A percentile compares a stretch with the other conserved stretches of the same genome.
Conservation (phyloP, 805 yeast genomes). For the Candida hungchunana region DNA sequence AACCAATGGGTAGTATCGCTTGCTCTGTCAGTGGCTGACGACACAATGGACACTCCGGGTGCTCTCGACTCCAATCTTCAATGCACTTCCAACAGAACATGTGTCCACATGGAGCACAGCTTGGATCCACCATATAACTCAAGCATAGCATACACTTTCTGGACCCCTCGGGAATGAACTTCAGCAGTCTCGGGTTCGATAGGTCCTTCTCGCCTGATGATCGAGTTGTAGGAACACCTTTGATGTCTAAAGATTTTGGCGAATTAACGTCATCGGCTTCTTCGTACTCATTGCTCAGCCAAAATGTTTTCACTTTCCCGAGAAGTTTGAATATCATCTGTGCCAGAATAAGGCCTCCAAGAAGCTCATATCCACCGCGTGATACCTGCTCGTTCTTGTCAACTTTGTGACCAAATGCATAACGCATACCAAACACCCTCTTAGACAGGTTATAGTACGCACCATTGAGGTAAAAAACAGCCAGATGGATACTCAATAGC, state of each 20-base stretch:
- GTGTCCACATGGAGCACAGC: constrained; percentile 90
- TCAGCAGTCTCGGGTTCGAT: constrained; percentile 50
- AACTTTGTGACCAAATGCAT: constrained; percentile 65
- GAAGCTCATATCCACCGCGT: constrained; percentile 64
- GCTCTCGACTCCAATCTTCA: constrained; percentile 82
- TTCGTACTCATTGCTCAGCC: background rate
- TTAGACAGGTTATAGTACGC: constrained; percentile 75
- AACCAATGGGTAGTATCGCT: constrained; percentile 23
- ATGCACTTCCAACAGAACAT: constrained; percentile 90
- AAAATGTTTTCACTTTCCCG: constrained; percentile 7
- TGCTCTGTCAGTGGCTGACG: constrained; percentile 54
- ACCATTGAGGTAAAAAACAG: constrained; percentile 79
- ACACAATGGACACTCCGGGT: constrained; percentile 89
- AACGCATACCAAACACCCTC: constrained; percentile 74
- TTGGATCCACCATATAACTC: constrained; percentile 73
- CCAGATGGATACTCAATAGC: constrained; percentile 65
- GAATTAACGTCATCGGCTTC: constrained; percentile 6
- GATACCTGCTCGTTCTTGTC: constrained; percentile 37
- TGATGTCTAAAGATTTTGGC: constrained; percentile 10
- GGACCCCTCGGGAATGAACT: constrained; percentile 66
- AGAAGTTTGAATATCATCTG: constrained; percentile 45
- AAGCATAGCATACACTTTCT: constrained; percentile 84
- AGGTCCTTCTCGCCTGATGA: constrained; percentile 42
- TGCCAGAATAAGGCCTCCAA: constrained; percentile 58
- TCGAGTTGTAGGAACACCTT: constrained; percentile 9